phyloP scores from a whole-genome alignment of 139 green algal genomes.

The Tetradesmus obliquus region DNA sequence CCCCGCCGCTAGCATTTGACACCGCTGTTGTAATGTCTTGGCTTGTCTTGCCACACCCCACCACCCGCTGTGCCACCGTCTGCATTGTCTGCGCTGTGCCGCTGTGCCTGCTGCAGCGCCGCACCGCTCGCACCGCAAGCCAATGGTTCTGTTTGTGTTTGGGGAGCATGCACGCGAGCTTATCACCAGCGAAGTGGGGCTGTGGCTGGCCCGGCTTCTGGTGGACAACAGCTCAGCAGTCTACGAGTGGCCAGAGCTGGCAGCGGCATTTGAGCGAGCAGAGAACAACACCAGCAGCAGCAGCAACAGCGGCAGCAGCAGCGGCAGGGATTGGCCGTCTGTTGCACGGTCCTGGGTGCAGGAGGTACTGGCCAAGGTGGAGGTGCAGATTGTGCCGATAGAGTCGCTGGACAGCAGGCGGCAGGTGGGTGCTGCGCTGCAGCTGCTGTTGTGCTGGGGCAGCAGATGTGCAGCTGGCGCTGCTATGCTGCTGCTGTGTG shows the following conservation, averaged over 20 bases:
- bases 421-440: background rate
- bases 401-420: conserved; percentile 17
- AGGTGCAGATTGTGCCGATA: conserved; percentile 44
- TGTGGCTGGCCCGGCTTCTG: conserved; percentile 64
- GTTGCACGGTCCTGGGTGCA: conserved; percentile 37
- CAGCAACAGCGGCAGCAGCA: conserved; percentile 10
- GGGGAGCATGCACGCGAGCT: conserved; percentile 74
- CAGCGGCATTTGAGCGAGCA: conserved; percentile 27
- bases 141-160: conserved; percentile 62
- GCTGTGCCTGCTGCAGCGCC: background rate
- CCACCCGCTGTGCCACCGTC: too few relatives aligned
- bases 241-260: conserved; percentile 50
- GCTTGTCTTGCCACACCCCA: too few relatives aligned
- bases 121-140: background rate
- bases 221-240: conserved; percentile 55
- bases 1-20: too few relatives aligned
- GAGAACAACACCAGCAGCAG: background rate
- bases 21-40: too few relatives aligned
- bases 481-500: background rate
- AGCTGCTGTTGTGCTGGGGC: background rate
- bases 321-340: conserved; percentile 1
- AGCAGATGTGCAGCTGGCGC: background rate
- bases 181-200: conserved; percentile 68
- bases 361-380: conserved; percentile 48
- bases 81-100: background rate